Percentiles rank a stretch among this genome's conserved stretches.
Conservation (phyloP, 2,329 filamentous ascomycete genomes). For the Fusarium begoniae region DNA sequence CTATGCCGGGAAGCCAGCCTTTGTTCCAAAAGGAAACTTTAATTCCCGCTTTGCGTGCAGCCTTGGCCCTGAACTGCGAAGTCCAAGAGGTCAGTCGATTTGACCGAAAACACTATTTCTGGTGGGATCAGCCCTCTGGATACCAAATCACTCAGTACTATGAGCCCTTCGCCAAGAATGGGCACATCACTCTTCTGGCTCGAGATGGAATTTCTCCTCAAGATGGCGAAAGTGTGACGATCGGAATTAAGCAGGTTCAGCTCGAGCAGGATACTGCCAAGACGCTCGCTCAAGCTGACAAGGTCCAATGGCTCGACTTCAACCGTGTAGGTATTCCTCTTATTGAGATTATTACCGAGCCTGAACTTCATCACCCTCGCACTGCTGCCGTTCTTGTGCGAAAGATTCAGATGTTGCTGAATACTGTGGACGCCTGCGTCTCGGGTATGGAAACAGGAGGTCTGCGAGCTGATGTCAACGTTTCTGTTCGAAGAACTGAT, state of each 20-base stretch:
- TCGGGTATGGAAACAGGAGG: constrained; percentile 94
- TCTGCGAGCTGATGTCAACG: constrained; percentile 92
- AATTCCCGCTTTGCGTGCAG: constrained; percentile 89
- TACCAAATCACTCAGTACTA: constrained; percentile 99
- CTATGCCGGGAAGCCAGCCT: constrained; percentile 89
- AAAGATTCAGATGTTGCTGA: constrained; percentile 85
- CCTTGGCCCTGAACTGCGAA: constrained; percentile 82
- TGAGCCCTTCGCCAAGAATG: constrained; percentile 73
- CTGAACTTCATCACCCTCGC: constrained; percentile 85
- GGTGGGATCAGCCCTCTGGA: constrained; percentile 95
- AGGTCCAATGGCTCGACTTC: constrained; percentile 85
- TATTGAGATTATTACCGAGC: constrained; percentile 93
- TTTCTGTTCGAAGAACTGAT: constrained; percentile 77
- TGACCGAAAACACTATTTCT: constrained; percentile 98
- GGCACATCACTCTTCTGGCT: constrained; percentile 73
- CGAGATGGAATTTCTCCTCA: constrained; percentile 83
- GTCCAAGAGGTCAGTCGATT: constrained; percentile 83
- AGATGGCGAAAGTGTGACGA: constrained; percentile 73
- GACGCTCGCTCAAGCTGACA: constrained; percentile 80
- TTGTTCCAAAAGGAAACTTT: constrained; percentile 84
- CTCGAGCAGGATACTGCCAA: constrained; percentile 99
- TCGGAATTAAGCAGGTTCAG: constrained; percentile 93
- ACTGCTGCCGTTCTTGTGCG: constrained; percentile 89
- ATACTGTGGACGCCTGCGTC: constrained; percentile 83
- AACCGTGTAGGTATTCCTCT: constrained; percentile 92